Base-by-base conservation (phyloP, 2,329 filamentous ascomycete genomes). In the Colletotrichum limetticola region DNA sequence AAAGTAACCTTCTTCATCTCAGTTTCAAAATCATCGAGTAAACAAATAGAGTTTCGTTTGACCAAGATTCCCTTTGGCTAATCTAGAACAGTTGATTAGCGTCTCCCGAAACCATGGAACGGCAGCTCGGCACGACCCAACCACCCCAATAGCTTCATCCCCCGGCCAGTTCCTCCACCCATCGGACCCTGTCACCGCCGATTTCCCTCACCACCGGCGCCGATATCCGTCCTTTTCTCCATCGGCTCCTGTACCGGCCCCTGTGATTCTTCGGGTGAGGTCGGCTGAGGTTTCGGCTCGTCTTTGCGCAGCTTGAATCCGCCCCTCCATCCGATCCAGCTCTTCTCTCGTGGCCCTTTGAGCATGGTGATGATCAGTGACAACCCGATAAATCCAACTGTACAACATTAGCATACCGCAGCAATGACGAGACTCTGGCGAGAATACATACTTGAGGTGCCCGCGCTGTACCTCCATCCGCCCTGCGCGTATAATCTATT, bases 401-500 rank as follows among this genome's bases (percentile, higher is more conserved):
- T 2, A n/a, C 14, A 7, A 26, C 2, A 8, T 46, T 3, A 19
- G 37, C 19, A 26, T 26, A 26, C 26, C 26, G 0, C 26, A 5
- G 26, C 26, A 26, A 5, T 5, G 26, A 26, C 26, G 26, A 26
- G 26, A 26, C 26, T 26, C 26, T 26, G 26, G 4, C 26, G 26
- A 26, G 26, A 26, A 26, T 5, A 26, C 81, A 76, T 71, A 83
- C 82, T 81, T 30, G 82, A 84, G 55, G 81, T 83, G 8, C 80
- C 82, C 0, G 86, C 85, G 67, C 86, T 89, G 74, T 82, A 85
- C 8, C 78, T 81, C 87, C 87, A 89, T 0, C 88, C 88, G 1
- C 87, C 87, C 35, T 82, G 77, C 0, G 87, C 86, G 69, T 88
- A 89, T 1, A 89, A 78, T 22, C 84, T 81, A 74, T 89, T 89